Evolutionary conservation across 768 basidiomycete genomes (phyloP), one percentile per base, ranked within the genome.

Genomic region (Psilocybe cubensis): DNA sequence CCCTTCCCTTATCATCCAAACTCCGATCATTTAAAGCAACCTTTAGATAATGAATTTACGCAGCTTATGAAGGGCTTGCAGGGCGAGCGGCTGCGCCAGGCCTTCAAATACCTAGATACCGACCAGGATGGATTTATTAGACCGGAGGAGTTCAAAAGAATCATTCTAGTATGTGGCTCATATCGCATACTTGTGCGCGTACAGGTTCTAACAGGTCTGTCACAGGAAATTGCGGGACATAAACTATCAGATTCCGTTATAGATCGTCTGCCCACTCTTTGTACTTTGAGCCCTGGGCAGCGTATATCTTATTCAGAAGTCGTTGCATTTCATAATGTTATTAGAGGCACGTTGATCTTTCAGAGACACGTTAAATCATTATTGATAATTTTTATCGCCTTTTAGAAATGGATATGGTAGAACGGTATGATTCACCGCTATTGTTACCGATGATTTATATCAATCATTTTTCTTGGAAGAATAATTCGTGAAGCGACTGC

Each of bases 21-120:
- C 28, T 27, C 8, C 24, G 45, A 5, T 33, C 55, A 54, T 31
- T 49, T 43, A 48, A 12, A 54, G 29, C 4, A 2, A 4, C 28
- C 38, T 49, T 44, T 64, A 94, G 91, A 96, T 76, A 91, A 91
- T 70, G 96, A 98, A 74, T 98, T 98, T 76, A 97, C 95, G 27
- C 96, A 98, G 76, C 77, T 98, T 58, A 97, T 99, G 94, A 98
- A 98, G 74, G 96, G 95, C 41, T 83, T 98, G 54, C 97, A 98
- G 76, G 97, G 96, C 68, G 97, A 99, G 75, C 88, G 97, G 28
- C 79, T 99, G 53, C 91, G 97, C 59, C 97, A 99, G 75, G 91
- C 95, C 23, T 99, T 98, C 80, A 91, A 86, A 76, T 86, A 88
- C 74, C 82, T 98, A 69, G 96, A 98, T 74, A 76, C 80, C 47